Conservation (phyloP, 1,284 basidiomycete species). For the Cryptococcus floricola region DNA sequence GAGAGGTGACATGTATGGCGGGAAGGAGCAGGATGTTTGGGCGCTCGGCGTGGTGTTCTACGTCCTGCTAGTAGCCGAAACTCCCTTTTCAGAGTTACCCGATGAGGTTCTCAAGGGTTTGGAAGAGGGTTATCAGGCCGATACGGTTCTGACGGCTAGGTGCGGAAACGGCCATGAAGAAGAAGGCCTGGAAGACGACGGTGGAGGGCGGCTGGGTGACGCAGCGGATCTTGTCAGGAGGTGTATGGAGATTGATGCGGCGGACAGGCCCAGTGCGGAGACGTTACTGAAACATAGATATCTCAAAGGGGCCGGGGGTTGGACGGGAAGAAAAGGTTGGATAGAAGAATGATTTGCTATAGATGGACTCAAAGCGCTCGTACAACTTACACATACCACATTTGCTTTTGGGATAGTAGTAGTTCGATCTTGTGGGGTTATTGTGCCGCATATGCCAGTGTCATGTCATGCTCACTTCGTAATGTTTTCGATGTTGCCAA, state of each 20-base stretch:
- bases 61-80: conserved; percentile 91
- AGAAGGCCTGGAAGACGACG: conserved; percentile 43
- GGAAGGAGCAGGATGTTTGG: conserved; percentile 98
- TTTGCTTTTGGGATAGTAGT: no score
- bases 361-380: background rate
- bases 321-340: conserved; percentile 44
- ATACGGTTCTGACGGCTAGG: conserved; percentile 32
- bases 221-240: conserved; percentile 46
- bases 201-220: conserved; percentile 42
- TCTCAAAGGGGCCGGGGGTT: conserved; percentile 37
- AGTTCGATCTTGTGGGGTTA: no score
- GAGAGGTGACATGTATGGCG: conserved; percentile 87
- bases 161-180: conserved; percentile 30
- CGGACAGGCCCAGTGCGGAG: conserved; percentile 44
- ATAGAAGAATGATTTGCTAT: conserved; percentile 6
- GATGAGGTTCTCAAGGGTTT: conserved; percentile 44
- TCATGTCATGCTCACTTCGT: no score
- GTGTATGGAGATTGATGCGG: conserved; percentile 41
- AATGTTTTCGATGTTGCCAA: no score
- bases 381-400: background rate
- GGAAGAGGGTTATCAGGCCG: conserved; percentile 24
- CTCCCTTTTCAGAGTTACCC: conserved; percentile 67
- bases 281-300: conserved; percentile 40
- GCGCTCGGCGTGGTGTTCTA: conserved; percentile 97
- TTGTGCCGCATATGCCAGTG: no score